Evolutionary conservation across 306 rosid species (phyloP), one percentile per base, ranked within the genome.

Genomic region (Lupinus albus): DNA sequence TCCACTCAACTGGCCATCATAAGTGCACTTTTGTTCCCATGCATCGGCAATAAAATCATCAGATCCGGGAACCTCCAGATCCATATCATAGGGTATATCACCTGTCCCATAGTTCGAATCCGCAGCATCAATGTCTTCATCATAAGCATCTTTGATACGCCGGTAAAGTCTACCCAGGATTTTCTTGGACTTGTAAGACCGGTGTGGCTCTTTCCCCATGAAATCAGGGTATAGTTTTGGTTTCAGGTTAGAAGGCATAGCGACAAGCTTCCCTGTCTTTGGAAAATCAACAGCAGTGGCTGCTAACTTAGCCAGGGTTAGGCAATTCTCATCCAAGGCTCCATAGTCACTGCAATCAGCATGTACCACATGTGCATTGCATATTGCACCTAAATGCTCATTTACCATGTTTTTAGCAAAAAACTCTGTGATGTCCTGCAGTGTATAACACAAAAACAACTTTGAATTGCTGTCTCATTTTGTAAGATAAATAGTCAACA

Each of bases 281-380:
- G 95, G 96, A 78, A 86, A 86, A 79, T 92, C 98, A 70, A 92
- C 98, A 1, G 98, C 98, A 15, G 72, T 77, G 25, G 98, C 95
- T 25, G 96, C 98, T 75, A 80, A 76, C 79, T 87, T 88, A 6
- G 98, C 96, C 75, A 92, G 76, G 60, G 4, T 42, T 14, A 83
- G 30, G 83, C 95, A 92, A 6, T 79, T 82, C 76, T 76, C 80
- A 71, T 87, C 93, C 82, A 86, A 13, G 2, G 98, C 93, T 59
- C 96, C 98, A 42, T 52, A 4, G 11, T 78, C 82, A 54, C 95
- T 89, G 52, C 15, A 38, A 81, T 92, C 98, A 67, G 95, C 96
- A 79, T 89, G 96, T 53, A 92, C 98, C 81, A 89, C 98, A 83
- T 89, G 98, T 1, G 95, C 92, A 79, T 87, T 86, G 85, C 98